Evolutionary conservation across 441 rosid genomes (phyloP), one percentile per base, ranked within the genome.

Genomic region (Theobroma grandiflorum): DNA sequence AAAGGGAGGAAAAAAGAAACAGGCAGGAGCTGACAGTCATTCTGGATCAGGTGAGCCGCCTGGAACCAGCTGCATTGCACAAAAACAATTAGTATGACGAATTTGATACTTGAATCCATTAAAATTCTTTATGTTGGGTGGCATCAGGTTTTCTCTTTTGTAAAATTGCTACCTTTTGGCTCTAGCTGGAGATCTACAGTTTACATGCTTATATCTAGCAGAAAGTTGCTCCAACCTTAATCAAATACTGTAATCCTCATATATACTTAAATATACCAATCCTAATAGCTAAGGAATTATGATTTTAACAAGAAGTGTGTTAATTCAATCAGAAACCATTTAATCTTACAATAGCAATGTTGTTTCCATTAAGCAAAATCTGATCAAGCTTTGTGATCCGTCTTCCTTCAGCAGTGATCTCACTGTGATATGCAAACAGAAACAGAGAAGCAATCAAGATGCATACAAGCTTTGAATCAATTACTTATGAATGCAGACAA

Each of bases 331-430:
- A 22, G 67, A 20, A 65, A 70, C 10, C 82, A 22, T 12, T 18
- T 38, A 71, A 64, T 87, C 99, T 91, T 86, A 94, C 98, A 79
- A 94, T 93, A 62, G 98, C 98, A 72, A 94, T 96, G 88, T 96
- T 93, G 90, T 93, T 96, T 79, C 99, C 98, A 11, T 96, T 96
- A 73, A 96, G 98, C 73, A 96, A 84, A 81, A 96, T 96, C 84
- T 95, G 99, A 87, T 95, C 98, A 67, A 95, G 99, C 94, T 96
- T 96, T 45, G 99, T 95, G 49, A 96, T 90, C 77, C 99, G 86
- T 74, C 93, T 86, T 69, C 98, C 99, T 88, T 96, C 99, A 37
- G 98, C 78, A 38, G 99, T 92, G 79, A 96, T 91, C 86, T 95
- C 99, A 83, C 99, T 95, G 86, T 47, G 75, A 84, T 8, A 68